Conservation (phyloP, 2,329 filamentous ascomycete genomes). For the Fusarium napiforme region DNA sequence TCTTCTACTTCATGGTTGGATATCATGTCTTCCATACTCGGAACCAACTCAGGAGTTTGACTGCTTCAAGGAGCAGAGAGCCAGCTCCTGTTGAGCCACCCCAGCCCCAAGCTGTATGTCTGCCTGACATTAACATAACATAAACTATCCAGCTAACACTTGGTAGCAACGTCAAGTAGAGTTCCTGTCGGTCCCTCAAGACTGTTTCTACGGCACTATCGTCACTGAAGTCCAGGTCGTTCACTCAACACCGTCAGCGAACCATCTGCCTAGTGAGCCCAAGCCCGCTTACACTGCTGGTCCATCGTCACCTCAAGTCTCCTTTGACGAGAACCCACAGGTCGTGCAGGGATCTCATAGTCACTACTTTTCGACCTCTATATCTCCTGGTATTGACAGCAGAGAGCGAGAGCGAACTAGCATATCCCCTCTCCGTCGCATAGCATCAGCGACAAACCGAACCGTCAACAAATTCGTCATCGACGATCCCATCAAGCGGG, state of each 20-base stretch:
- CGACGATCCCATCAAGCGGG: constrained; percentile 67
- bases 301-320: constrained; percentile 30
- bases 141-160: not conserved
- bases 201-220: constrained; percentile 61
- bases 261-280: constrained; percentile 37
- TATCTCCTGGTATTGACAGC: constrained; percentile 35
- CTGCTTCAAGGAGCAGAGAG: constrained; percentile 50
- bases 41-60: constrained; percentile 65
- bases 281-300: constrained; percentile 33
- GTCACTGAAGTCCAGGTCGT: constrained; percentile 63
- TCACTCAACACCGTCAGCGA: constrained; percentile 45
- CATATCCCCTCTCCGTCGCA: constrained; percentile 29
- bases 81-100: constrained; percentile 49
- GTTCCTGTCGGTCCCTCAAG: constrained; percentile 42
- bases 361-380: constrained; percentile 51
- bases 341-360: constrained; percentile 35
- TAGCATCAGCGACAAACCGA: constrained; percentile 43
- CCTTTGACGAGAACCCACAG: constrained; percentile 37
- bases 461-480: constrained; percentile 51
- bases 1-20: constrained; percentile 68
- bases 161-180: constrained; percentile 37
- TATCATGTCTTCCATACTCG: constrained; percentile 69
- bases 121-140: fast-evolving
- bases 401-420: not conserved
- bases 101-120: constrained; percentile 1